Evolutionary conservation across 306 rosid genomes (phyloP).

Genomic region (Casuarina cunninghamiana): DNA sequence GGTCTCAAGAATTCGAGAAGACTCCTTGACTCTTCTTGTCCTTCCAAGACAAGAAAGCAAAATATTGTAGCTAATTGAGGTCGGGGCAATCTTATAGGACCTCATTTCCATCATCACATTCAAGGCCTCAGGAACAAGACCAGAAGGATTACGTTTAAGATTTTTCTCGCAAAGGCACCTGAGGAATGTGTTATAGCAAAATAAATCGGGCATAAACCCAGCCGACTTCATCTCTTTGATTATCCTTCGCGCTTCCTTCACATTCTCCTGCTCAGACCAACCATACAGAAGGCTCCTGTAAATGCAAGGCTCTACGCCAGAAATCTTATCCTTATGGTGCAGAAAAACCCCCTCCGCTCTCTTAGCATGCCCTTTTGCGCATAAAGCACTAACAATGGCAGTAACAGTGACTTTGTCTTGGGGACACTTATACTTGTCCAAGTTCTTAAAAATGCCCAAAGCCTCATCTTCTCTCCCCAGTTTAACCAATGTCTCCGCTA

Average conservation of each 20-base stretch:
- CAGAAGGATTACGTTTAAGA: constrained; percentile 67
- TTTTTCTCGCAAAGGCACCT: constrained; percentile 74
- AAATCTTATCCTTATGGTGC: constrained; percentile 75
- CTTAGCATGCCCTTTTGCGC: constrained; percentile 75
- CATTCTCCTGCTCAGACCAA: constrained; percentile 78
- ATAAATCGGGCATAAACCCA: constrained; percentile 61
- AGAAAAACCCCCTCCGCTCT: constrained; percentile 79
- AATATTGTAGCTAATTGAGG: constrained; percentile 64
- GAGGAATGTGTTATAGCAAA: constrained; percentile 71
- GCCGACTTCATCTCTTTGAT: constrained; percentile 71
- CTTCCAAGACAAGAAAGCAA: constrained; percentile 71
- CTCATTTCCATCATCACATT: constrained; percentile 91
- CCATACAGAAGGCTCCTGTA: constrained; percentile 74
- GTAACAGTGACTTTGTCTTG: constrained; percentile 58
- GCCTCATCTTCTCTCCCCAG: constrained; percentile 75
- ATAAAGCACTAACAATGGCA: constrained; percentile 65
- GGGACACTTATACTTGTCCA: constrained; percentile 59
- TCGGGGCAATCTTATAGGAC: constrained; percentile 49
- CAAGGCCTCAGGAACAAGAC: constrained; percentile 78
- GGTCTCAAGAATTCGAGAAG: constrained; percentile 58
- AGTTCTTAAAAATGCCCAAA: constrained; percentile 80
- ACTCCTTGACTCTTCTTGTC: constrained; percentile 77
- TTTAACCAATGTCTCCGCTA: constrained; percentile 64
- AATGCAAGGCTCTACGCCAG: constrained; percentile 40
- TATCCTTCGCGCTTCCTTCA: constrained; percentile 77